These are phyloP conservation scores for Linanthus parryae DNA, from an alignment of 148 eudicot genomes.

Conservation along the genomic window DNA sequence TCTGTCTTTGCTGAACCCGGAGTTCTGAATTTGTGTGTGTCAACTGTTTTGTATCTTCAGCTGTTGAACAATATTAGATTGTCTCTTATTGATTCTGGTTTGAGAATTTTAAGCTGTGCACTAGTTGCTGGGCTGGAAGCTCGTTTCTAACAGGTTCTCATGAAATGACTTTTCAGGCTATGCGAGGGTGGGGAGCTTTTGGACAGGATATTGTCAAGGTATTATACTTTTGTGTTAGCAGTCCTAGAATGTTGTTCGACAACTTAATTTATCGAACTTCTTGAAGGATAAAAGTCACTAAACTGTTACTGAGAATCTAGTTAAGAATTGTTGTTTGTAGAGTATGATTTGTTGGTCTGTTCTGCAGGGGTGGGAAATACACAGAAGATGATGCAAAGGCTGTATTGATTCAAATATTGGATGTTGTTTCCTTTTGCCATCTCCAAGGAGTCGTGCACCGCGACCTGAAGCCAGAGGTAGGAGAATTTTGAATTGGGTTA, in stretches of 20 bases:
- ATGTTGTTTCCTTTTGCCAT: conserved; percentile 88
- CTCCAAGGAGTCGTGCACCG: conserved; percentile 98
- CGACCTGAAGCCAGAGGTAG: conserved; percentile 97
- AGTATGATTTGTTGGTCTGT: not conserved
- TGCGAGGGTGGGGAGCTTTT: conserved; percentile 97
- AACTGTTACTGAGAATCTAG: too few relatives aligned
- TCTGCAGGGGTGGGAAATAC: conserved; percentile 85
- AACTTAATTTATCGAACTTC: too few relatives aligned
- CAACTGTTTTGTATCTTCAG: not conserved
- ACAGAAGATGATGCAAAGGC: conserved; percentile 89
- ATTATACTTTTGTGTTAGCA: conserved; percentile 10
- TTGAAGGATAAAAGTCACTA: too few relatives aligned
- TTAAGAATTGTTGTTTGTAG: too few relatives aligned
- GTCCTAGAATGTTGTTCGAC: not conserved
- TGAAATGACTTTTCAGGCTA: conserved; percentile 44
- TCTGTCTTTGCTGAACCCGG: not conserved
- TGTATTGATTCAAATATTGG: conserved; percentile 72
- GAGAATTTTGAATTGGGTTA: conserved; percentile 1
- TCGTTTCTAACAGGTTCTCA: conserved; percentile 6
- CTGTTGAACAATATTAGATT: too few relatives aligned
- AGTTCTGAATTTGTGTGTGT: not conserved
- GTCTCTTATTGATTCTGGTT: too few relatives aligned
- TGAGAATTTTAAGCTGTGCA: not conserved
- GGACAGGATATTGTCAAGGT: conserved; percentile 94
- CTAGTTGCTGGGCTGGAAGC: not conserved